Base-by-base conservation (phyloP, 2,329 filamentous ascomycete species). In the Fusarium fujikuroi region DNA sequence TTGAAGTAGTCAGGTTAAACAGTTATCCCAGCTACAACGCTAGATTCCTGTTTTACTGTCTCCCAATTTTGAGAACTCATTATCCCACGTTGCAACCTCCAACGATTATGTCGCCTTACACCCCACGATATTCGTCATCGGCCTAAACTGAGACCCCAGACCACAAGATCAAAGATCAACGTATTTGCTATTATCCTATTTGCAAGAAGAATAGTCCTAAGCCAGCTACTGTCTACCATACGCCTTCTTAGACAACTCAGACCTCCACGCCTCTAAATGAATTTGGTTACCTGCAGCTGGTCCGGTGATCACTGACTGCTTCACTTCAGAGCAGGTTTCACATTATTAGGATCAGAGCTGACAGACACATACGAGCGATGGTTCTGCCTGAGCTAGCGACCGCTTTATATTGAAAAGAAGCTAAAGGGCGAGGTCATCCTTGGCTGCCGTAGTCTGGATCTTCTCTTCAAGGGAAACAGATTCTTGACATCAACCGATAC, bases 81-180 rank as follows among this genome's bases (percentile, higher is more conserved):
- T 56, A 53, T 65, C 47, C 11, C 28, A 18, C 23, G 34, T 43
- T 34, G 37, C 40, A 59, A 16, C 21, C 52, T 62, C 52, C 36
- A 19, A 32, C 40, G 43, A 40, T 18, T 46, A 77, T 78, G 74
- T 74, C 76, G 75, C 58, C 75, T 78, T 78, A 53, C 46, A 57
- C 70, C 69, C 75, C 75, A 76, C 63, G 65, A 66, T 72, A 74
- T 77, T 78, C 76, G 76, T 75, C 76, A 78, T 76, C 75, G 44
- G 37, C 59, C 52, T 69, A 65, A 66, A 40, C 56, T 63, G 34
- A 62, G 32, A 65, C 54, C 54, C 56, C 57, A 60, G 67, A 63
- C 71, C 71, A 75, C 62, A 72, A 57, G 63, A 69, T 61, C 58
- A 58, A 58, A 60, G 53, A 62, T 46, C 54, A 39, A 40, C 53